Percentiles rank a stretch among this genome's conserved stretches.
phyloP scores from a whole-genome alignment of 2,329 filamentous ascomycete genomes.

The Trichoderma sp. region DNA sequence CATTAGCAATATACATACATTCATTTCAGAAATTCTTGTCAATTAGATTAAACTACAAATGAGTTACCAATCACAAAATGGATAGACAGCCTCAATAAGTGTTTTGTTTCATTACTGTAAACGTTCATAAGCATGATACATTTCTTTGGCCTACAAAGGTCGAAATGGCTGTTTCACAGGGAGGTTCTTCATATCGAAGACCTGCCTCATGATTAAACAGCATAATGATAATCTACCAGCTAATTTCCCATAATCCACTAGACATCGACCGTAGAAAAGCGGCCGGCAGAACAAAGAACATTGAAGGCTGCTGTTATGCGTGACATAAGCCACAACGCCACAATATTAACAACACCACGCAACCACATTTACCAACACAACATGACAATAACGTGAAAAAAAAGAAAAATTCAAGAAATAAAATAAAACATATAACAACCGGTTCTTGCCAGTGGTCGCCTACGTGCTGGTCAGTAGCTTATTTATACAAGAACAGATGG shows the following conservation, averaged over 20 bases:
- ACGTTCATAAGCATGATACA: background rate
- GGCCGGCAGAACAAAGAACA: background rate
- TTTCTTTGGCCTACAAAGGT: background rate
- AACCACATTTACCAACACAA: background rate
- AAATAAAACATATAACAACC: background rate
- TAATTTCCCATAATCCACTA: background rate
- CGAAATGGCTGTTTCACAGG: background rate
- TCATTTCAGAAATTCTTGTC: background rate
- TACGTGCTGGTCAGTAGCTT: background rate
- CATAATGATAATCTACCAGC: background rate
- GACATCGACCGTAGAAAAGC: background rate
- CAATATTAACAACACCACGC: background rate
- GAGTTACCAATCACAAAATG: background rate
- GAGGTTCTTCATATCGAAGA: too few species aligned
- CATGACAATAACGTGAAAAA: background rate
- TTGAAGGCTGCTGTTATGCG: background rate
- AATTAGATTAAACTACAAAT: background rate
- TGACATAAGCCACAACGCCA: background rate
- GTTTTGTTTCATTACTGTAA: background rate
- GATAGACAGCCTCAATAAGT: background rate
- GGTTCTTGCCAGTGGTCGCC: background rate
- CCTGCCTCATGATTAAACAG: too few species aligned
- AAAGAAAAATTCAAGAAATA: background rate
- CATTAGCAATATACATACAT: background rate
- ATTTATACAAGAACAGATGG: background rate